Evolutionary conservation across 108 stramenopile genomes (phyloP), one percentile per base, ranked within the genome.

Genomic region (Pseudonitzschia multiseries): DNA sequence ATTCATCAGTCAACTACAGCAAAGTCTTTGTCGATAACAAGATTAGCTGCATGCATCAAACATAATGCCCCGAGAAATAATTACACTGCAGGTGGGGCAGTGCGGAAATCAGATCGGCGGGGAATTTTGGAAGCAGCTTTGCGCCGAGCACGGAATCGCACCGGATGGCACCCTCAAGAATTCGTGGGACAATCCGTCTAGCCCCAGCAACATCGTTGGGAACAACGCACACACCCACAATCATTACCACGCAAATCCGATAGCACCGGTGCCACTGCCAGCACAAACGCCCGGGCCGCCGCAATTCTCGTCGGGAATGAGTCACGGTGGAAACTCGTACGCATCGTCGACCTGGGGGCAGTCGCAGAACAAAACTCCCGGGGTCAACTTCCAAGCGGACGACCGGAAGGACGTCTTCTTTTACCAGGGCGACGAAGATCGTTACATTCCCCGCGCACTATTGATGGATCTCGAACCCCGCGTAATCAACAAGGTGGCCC

Each of bases 121-220:
- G 31, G 99, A 99, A 81, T 99, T 99, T 77, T 99, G 99, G 99
- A 98, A 98, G 76, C 97, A 98, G 76, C 89, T 99, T 9, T 97
- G 96, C 81, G 82, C 96, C 61, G 99, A 99, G 78, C 99, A 99
- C 71, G 99, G 99, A 33, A 98, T 99, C 69, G 79, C 84, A 40
- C 96, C 96, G 8, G 97, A 98, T 71, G 99, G 99, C 9, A 87
- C 96, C 20, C 87, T 97, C 21, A 63, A 74, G 61, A 86, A 90
- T 54, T 69, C 79, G 20, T 74, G 54, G 74, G 79, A 67, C 32
- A 54, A 68, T 31, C 29, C 71, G 0, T 29, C 24, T 31, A 40
- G 33, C 32, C 18, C 20, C 0, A 62, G 26, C 32, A 48, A 67
- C 21, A 67, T 67, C 26, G 48, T 67, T 21, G 61, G 61, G 61